A percentile compares a stretch with the other conserved stretches of the same genome.
These are phyloP conservation scores for Hortaea sp. DNA, from an alignment of 2,329 filamentous ascomycete species.

Conservation along the genomic window DNA sequence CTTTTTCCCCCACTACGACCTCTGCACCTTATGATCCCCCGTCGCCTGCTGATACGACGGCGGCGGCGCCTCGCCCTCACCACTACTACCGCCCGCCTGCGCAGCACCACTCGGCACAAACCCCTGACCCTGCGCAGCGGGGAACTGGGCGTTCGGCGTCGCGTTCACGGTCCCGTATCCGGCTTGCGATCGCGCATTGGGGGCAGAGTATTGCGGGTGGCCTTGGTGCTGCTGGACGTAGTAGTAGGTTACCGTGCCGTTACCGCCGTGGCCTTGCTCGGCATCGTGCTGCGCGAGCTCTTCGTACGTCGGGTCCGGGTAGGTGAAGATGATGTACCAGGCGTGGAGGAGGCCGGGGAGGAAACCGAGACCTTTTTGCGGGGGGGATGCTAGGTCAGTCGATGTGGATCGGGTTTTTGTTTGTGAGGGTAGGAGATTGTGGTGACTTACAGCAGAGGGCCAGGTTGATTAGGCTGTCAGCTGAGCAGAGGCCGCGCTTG, in stretches of 20 bases:
- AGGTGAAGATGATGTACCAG: constrained; percentile 95
- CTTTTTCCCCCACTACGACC: constrained; percentile 6
- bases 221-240: constrained; percentile 39
- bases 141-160: constrained; percentile 31
- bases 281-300: constrained; percentile 53
- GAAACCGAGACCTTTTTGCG: constrained; percentile 32
- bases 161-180: constrained; percentile 33
- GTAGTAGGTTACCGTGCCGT: constrained; percentile 62
- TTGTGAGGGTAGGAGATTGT: not conserved
- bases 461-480: constrained; percentile 90
- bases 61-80: constrained; percentile 44
- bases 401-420: not conserved
- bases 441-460: constrained; percentile 56
- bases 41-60: constrained; percentile 88
- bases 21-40: constrained; percentile 78
- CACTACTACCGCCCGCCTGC: constrained; percentile 34
- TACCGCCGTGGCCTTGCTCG: constrained; percentile 30
- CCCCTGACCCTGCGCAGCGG: constrained; percentile 28
- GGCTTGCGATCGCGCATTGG: constrained; percentile 7
- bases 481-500: constrained; percentile 84
- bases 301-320: constrained; percentile 62
- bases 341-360: constrained; percentile 85
- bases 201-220: constrained; percentile 16
- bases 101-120: constrained; percentile 21
- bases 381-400: not conserved